A percentile compares a stretch with the other conserved stretches of the same genome.
Evolutionary conservation across 2,329 filamentous ascomycete genomes (phyloP).

Genomic region (Colletotrichum sublineola): DNA sequence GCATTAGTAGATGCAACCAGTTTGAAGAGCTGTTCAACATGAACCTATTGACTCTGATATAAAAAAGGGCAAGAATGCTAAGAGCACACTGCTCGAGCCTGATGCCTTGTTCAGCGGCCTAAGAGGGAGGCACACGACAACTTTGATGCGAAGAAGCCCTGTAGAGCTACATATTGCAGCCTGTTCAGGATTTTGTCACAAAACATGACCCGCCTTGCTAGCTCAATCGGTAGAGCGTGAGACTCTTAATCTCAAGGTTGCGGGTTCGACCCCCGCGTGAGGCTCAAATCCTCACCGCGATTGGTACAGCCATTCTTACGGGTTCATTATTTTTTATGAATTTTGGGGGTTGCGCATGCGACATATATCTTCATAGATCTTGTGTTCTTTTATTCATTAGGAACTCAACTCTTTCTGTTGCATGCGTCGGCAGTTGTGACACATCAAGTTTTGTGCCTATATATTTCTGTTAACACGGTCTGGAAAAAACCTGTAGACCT

Average conservation of each 20-base stretch:
- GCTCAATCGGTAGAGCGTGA: slow-evolving; percentile 51
- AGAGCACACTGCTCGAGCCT: not conserved
- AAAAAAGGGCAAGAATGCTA: not conserved
- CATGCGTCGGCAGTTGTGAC: not conserved
- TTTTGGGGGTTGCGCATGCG: not conserved
- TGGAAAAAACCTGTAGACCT: no score
- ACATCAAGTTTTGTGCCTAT: no score
- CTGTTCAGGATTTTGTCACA: not conserved
- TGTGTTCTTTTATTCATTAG: not conserved
- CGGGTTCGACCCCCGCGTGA: slow-evolving; percentile 46
- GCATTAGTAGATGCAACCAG: not conserved
- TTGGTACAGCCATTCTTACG: slow-evolving; percentile 8
- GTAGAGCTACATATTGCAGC: no score
- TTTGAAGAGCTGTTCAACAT: not conserved
- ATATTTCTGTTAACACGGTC: no score
- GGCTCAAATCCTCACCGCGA: slow-evolving; percentile 39
- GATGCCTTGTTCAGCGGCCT: no score
- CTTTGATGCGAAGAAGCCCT: no score
- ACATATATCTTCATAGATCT: not conserved
- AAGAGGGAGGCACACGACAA: no score
- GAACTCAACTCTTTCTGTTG: not conserved
- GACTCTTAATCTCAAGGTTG: slow-evolving; percentile 67
- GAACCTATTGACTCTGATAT: not conserved
- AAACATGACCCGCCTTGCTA: slow-evolving; percentile 34
- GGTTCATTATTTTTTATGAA: not conserved